Percentiles rank a stretch among this genome's conserved stretches.
Evolutionary conservation across 1,284 basidiomycete genomes (phyloP).

Genomic region (Grifola frondosa): DNA sequence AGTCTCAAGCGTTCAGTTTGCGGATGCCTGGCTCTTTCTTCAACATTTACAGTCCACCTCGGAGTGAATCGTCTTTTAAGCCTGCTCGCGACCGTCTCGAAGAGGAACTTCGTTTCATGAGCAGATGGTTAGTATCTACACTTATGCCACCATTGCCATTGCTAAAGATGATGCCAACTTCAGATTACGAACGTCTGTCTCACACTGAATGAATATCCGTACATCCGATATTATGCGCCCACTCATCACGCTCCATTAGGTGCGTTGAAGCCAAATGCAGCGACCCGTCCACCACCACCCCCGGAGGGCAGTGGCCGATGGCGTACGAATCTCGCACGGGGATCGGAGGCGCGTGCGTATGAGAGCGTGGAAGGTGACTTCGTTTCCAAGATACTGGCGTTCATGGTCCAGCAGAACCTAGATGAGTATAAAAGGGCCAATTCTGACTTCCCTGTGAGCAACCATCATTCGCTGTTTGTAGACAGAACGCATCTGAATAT

Average conservation of each 20-base stretch:
- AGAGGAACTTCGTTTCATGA: conserved; percentile 78
- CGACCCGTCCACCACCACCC: conserved; percentile 62
- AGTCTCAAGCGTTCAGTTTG: conserved; percentile 81
- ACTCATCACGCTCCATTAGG: conserved; percentile 84
- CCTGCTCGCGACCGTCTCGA: conserved; percentile 69
- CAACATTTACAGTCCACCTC: conserved; percentile 82
- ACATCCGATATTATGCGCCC: conserved; percentile 92
- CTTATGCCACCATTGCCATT: neutral
- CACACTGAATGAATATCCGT: conserved; percentile 90
- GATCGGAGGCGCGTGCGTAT: conserved; percentile 60
- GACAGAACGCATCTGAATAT: neutral
- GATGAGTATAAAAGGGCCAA: conserved; percentile 87
- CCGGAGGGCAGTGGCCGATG: conserved; percentile 61
- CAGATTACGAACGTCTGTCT: conserved; percentile 92
- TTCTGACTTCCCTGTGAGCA: conserved; percentile 79
- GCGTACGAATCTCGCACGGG: conserved; percentile 73
- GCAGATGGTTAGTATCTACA: conserved; percentile 52
- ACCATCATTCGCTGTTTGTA: neutral
- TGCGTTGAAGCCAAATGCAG: conserved; percentile 67
- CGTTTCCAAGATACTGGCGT: conserved; percentile 76
- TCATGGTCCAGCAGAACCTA: conserved; percentile 77
- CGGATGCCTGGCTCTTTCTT: conserved; percentile 80
- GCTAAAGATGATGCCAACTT: conserved; percentile 1
- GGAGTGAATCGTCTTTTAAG: conserved; percentile 60
- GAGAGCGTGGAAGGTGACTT: conserved; percentile 71